Base-by-base conservation (phyloP, 139 green algal species). In the Zygnema cylindricum region DNA sequence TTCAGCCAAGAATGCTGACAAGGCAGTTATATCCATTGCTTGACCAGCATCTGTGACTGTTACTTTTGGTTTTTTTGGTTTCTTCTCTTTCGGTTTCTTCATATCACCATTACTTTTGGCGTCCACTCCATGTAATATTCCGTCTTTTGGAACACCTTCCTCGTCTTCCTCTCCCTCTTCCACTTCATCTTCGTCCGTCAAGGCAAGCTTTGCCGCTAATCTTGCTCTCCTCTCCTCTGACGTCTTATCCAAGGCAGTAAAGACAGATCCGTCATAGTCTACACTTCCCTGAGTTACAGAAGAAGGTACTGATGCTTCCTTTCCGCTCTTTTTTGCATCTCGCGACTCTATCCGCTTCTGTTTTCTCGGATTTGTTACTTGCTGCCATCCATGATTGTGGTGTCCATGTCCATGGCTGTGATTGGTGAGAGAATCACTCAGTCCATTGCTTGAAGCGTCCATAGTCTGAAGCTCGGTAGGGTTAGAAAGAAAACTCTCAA, bases 51-150 rank as follows among this genome's bases (percentile, higher is more conserved):
- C 84, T 32, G 81, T 21, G 43, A 89, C 84, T 1, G 84, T 89
- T n/a, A 89, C 84, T 2, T 88, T 88, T 25, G 84, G 84, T 76
- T 89, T 89, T 55, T 89, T 89, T n/a, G 30, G 33, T 40, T 89
- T 89, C 84, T 82, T 73, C 30, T 35, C 57, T 30, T 73, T 73
- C 30, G 57, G 57, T 30, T 73, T 73, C 57, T 25, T 30, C 57
- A 35, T 30, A 25, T 73, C 57, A 35, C 30, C 30, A 73, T 25
- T 25, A 73, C 25, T 25, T 35, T 30, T 73, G 30, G 30, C 30
- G 30, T 25, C 57, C 30, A 73, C 25, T 32, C 75, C 75, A 82
- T 82, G 57, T 79, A 32, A 82, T 81, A 32, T 25, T n/a, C n/a
- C n/a, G n/a, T n/a, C n/a, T n/a, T n/a, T n/a, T 73, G 75, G 25